Percentiles rank a stretch among this genome's conserved stretches.
Conservation (phyloP, 192 early-diverging fungal genomes). For the Radiomyces spectabilis region DNA sequence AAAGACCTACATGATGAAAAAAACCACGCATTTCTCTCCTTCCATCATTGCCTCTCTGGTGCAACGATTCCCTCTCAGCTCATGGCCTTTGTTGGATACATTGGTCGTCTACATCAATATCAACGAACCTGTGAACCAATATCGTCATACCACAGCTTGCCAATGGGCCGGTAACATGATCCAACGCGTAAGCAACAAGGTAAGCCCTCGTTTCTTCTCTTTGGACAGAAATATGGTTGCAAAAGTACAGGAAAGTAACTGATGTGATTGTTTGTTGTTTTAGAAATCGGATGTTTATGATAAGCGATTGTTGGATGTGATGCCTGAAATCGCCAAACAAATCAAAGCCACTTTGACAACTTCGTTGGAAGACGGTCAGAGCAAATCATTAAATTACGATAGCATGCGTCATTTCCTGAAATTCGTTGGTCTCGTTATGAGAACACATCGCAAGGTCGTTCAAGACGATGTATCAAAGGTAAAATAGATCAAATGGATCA, state of each 20-base stretch:
- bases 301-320: background rate
- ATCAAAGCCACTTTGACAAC: background rate
- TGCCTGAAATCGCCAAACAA: background rate
- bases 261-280: background rate
- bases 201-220: too few species aligned
- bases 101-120: conserved; percentile 48
- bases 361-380: background rate
- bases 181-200: conserved; percentile 30
- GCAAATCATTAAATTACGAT: too few species aligned
- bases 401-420: background rate
- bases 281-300: background rate
- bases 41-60: conserved; percentile 62
- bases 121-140: conserved; percentile 48
- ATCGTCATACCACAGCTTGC: conserved; percentile 58
- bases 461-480: background rate
- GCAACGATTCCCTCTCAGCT: conserved; percentile 47
- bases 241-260: too few species aligned
- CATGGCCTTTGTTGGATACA: conserved; percentile 53
- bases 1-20: conserved; percentile 68
- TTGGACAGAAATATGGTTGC: too few species aligned
- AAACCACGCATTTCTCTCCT: conserved; percentile 60
- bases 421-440: too few species aligned
- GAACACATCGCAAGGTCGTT: too few species aligned
- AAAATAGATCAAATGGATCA: background rate
- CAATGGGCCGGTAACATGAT: conserved; percentile 31